Evolutionary conservation across 768 basidiomycete species (phyloP), one percentile per base, ranked within the genome.

Genomic region (Boletus pseudopeckii): DNA sequence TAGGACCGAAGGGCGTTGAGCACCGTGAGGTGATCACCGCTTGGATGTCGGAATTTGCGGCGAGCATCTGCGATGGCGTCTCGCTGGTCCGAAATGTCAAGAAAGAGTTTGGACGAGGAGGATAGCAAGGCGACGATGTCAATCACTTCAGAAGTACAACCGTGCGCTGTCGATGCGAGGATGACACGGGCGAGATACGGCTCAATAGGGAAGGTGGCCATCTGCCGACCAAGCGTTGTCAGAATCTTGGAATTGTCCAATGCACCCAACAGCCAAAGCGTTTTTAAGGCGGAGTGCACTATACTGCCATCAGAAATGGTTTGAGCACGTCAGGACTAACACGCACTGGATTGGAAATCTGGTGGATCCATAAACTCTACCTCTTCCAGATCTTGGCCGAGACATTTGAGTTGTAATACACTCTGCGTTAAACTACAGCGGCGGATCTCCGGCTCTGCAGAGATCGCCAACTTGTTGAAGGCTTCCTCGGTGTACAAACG

Each of bases 151-250:
- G 75, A 64, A 0, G 88, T 82, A 72, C 92, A 98, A 2, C 79
- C 80, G 49, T 85, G 74, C 18, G 80, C 78, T 63, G 82, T 80
- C 1, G 96, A 90, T 14, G 89, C 88, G 49, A 98, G 74, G 32
- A 98, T 72, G 39, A 88, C 80, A 30, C 92, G 84, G 0, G 94
- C 83, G 50, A 85, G 80, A 32, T 82, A 73, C 1, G 96, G 93
- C 60, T 98, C 93, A n/a, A 97, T 80, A 3, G 97, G 97, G 65
- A 95, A 92, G n/a, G 75, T 64, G 4, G 93, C 86, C 90, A 99
- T 98, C 56, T 84, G 74, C 5, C 83, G 81, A 2, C 97, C 97
- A 5, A 88, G 69, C 0, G 75, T 61, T 0, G 94, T 97, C 48
- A 99, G 75, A 6, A 65, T 64, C 53, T 82, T 84, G 15, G 77